These are phyloP conservation scores for Syzygium syzygioides DNA, from an alignment of 441 rosid species.

Conservation along the genomic window DNA sequence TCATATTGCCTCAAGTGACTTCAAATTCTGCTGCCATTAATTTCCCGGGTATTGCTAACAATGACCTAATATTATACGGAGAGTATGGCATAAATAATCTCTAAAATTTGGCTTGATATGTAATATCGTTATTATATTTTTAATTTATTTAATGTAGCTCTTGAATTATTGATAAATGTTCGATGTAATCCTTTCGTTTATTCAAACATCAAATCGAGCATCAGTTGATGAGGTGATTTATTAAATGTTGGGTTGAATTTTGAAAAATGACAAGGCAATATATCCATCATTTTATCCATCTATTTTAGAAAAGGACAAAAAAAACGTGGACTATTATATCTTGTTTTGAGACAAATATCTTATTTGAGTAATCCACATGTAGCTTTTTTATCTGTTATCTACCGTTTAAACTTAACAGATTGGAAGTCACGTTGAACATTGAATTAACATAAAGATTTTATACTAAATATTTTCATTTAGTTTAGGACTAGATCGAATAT, in stretches of 20 bases:
- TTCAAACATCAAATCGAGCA: fast-evolving
- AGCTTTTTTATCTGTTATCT: background rate
- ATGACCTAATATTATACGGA: background rate
- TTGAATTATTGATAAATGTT: background rate
- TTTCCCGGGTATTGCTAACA: background rate
- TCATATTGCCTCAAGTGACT: background rate
- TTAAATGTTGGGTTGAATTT: background rate
- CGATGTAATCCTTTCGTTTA: background rate
- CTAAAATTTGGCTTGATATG: background rate
- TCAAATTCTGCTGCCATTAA: background rate
- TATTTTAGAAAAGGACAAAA: background rate
- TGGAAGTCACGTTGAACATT: background rate
- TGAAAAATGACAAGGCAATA: fast-evolving
- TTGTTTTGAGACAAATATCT: background rate
- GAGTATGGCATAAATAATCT: fast-evolving
- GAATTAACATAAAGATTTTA: background rate
- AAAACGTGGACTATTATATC: background rate
- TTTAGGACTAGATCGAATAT: fast-evolving
- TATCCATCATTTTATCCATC: background rate
- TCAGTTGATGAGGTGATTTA: background rate
- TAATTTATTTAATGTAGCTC: background rate
- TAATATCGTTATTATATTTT: fast-evolving
- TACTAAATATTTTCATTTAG: background rate
- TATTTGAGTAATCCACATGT: background rate
- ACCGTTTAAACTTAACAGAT: background rate